A percentile compares a stretch with the other conserved stretches of the same genome.
These are phyloP conservation scores for Hymenoscyphus salicellus DNA, from an alignment of 2,329 filamentous ascomycete genomes.

Conservation along the genomic window DNA sequence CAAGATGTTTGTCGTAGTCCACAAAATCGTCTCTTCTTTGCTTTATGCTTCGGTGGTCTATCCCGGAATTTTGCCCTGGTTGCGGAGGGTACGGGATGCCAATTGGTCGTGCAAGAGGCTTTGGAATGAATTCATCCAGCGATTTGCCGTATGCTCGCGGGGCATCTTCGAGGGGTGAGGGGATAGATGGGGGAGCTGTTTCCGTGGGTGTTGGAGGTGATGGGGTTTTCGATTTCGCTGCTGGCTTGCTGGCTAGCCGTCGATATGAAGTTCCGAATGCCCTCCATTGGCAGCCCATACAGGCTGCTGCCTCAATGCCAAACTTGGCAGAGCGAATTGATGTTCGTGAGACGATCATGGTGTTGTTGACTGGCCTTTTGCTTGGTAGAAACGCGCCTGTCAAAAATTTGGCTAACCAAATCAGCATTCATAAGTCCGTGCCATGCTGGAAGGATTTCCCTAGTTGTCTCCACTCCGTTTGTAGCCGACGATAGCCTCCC, in stretches of 20 bases:
- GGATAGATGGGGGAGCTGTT: constrained; percentile 29
- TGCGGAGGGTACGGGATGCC: constrained; percentile 73
- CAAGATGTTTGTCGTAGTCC: constrained; percentile 79
- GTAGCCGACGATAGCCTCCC: not conserved
- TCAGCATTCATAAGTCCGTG: not conserved
- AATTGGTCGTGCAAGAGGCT: constrained; percentile 68
- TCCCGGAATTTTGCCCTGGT: constrained; percentile 76
- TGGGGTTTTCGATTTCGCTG: constrained; percentile 5
- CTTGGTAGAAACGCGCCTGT: not conserved
- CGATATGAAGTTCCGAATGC: constrained; percentile 47
- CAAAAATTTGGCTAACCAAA: constrained; percentile 1
- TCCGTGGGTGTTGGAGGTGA: constrained; percentile 12
- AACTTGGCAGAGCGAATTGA: constrained; percentile 20
- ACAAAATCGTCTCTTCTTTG: constrained; percentile 77
- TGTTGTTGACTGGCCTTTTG: constrained; percentile 6
- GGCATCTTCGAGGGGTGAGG: constrained; percentile 53
- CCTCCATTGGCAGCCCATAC: constrained; percentile 52
- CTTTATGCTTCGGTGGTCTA: constrained; percentile 63
- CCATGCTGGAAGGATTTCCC: not conserved
- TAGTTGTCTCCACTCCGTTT: not conserved
- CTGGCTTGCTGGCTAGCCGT: constrained; percentile 34
- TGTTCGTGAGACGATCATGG: constrained; percentile 31
- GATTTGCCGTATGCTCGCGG: constrained; percentile 59
- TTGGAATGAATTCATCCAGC: constrained; percentile 54
- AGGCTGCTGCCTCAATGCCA: constrained; percentile 38